Evolutionary conservation across 805 yeast genomes (phyloP), one percentile per base, ranked within the genome.

Genomic region (Saccharomycopsis javanensis): DNA sequence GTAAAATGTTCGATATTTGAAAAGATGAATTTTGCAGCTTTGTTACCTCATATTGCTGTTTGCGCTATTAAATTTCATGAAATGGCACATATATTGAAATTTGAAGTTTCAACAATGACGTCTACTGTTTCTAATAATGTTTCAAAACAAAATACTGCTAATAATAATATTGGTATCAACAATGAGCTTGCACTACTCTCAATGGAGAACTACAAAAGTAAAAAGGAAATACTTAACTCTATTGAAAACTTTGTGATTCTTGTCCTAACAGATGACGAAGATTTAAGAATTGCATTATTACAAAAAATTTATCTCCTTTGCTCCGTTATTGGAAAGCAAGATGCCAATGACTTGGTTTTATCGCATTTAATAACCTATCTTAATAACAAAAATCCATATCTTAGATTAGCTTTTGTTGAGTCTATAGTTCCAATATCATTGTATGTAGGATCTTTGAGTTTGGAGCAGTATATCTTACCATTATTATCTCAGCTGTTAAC

Each of bases 361-460:
- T 90, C 96, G 50, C 98, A 94, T 72, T 72, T 91, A 57, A 91
- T 94, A 50, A 91, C 98, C 0, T 94, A 90, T 65, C 71, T 94
- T 61, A 94, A 94, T 68, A 97, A 91, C 66, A 77, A 81, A 56
- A 82, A 83, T 64, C 72, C 85, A 0, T 77, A 81, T 20, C 72
- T 94, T 23, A 75, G 95, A 59, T 71, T 86, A 30, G 81, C 83
- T 4, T 83, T 94, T 64, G 82, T 92, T 37, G 78, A 82, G 46
- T 77, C 89, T 6, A 79, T 91, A 10, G 77, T 89, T 1, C 81
- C 85, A 0, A 74, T 94, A 8, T 86, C 96, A 0, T 80, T 90
- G 3, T 85, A 82, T 66, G 82, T 91, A 15, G 99, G 99, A 0
- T 80, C 83, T 0, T 76, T 87, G 0, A 80, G 94, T 38, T 73